These are phyloP conservation scores for Oxytropis ochrocephala DNA, from an alignment of 306 rosid genomes.

Conservation along the genomic window DNA sequence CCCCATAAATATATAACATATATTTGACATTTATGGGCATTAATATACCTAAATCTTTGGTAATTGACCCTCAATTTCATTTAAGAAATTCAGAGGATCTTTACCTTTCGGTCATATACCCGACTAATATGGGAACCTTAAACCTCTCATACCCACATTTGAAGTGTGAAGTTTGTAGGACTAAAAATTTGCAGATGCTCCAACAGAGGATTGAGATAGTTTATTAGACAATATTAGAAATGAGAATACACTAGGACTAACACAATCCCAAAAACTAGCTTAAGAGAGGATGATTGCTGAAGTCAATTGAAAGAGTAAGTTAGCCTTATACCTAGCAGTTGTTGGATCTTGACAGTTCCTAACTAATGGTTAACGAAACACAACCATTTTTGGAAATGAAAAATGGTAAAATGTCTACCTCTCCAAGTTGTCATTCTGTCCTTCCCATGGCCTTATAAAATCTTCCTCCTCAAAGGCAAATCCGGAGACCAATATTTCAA, in stretches of 20 bases:
- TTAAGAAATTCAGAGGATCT: too few relatives aligned
- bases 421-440: constrained; percentile 58
- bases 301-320: background rate
- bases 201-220: background rate
- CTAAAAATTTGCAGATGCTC: background rate
- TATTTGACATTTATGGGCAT: too few relatives aligned
- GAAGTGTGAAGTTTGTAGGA: background rate
- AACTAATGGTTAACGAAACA: constrained; percentile 1
- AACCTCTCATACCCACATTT: background rate
- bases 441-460: constrained; percentile 92
- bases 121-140: too few relatives aligned
- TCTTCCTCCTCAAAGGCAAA: constrained; percentile 70
- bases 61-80: too few relatives aligned
- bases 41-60: too few relatives aligned
- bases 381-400: background rate
- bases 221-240: background rate
- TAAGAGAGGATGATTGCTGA: background rate
- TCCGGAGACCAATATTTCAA: constrained; percentile 83
- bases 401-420: constrained; percentile 46
- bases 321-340: background rate
- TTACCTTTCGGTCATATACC: background rate
- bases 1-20: too few relatives aligned
- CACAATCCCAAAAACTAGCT: background rate
- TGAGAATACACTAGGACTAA: background rate
- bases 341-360: background rate